Evolutionary conservation across 192 early-diverging fungal species (phyloP), one percentile per base, ranked within the genome.

Genomic region (Chytriomyces sp.): DNA sequence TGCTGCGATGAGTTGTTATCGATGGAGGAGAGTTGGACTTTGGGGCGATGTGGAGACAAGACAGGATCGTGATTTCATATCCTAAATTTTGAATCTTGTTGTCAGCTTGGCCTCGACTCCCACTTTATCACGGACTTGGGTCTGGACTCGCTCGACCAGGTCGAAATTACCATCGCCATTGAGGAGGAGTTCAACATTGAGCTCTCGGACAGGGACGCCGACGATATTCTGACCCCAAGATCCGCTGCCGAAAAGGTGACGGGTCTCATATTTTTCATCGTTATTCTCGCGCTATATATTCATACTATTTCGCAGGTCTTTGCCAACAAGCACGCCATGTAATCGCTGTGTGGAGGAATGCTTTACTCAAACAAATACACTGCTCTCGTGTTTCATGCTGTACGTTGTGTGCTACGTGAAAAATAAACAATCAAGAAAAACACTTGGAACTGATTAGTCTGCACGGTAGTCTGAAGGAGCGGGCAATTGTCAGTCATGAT

Each of bases 161-260:
- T 99, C 28, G 98, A 99, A 86, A 94, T 99, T 66, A 96, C 97
- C 67, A 98, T 99, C 96, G 96, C 97, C 69, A 92, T 99, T 75
- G 97, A 99, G 85, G 97, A 99, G 81, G 97, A 99, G 85, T 99
- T 99, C 86, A 95, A 93, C 79, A 91, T 99, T 71, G 98, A 99
- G 86, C 93, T 99, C 80, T 91, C 94, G 65, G 98, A 99, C 79
- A 93, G 94, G 83, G 96, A 95, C 76, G 96, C 96, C 62, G 98
- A 99, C 83, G 91, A 95, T 80, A 98, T 99, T 86, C 87, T 92
- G 82, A 95, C 91, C 62, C 90, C 94, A 35, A 85, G 88, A 69
- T 89, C 97, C 78, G 98, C 98, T 63, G 90, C 96, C 35, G 94
- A 97, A 50, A 88, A 86, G 82, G 87, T 90, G 46, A 16, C 26